Evolutionary conservation across 495 filamentous ascomycete genomes (phyloP).

Genomic region (Penicillium simplicissimum): DNA sequence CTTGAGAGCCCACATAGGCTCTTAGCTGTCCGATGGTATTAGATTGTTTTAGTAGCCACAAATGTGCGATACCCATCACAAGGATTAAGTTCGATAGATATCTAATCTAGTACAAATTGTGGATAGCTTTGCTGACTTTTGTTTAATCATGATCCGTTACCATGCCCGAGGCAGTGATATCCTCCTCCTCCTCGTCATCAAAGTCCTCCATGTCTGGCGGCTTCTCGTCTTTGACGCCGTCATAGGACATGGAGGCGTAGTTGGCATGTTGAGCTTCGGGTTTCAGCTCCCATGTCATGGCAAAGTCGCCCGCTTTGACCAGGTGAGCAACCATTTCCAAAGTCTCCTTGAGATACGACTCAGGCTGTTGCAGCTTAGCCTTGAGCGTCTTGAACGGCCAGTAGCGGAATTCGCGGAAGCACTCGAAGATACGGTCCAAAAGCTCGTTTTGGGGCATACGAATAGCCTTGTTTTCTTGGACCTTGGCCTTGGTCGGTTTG

Average conservation of each 20-base stretch:
- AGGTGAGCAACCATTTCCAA: constrained; percentile 80
- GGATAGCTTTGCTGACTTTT: constrained; percentile 53
- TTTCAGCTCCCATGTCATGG: constrained; percentile 80
- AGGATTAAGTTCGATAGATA: constrained; percentile 8
- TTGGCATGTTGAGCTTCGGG: constrained; percentile 65
- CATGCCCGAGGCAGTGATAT: constrained; percentile 44
- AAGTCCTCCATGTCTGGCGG: constrained; percentile 46
- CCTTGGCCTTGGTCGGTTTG: constrained; percentile 38
- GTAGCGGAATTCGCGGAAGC: constrained; percentile 80
- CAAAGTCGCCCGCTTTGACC: constrained; percentile 76
- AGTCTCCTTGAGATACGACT: constrained; percentile 84
- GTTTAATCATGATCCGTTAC: constrained; percentile 67
- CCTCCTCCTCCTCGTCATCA: constrained; percentile 48
- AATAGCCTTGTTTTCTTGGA: constrained; percentile 76
- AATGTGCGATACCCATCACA: background rate
- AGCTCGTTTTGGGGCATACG: constrained; percentile 87
- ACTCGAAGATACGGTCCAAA: constrained; percentile 75
- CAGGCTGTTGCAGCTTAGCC: constrained; percentile 73
- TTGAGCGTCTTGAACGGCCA: constrained; percentile 87
- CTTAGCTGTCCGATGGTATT: background rate
- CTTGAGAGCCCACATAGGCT: background rate
- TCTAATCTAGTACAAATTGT: constrained; percentile 6
- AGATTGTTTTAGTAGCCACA: background rate
- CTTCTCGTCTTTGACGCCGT: constrained; percentile 47
- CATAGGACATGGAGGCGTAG: constrained; percentile 42